Conservation (phyloP, 225 moss, liverwort and hornwort species). For the Asterella californica region DNA sequence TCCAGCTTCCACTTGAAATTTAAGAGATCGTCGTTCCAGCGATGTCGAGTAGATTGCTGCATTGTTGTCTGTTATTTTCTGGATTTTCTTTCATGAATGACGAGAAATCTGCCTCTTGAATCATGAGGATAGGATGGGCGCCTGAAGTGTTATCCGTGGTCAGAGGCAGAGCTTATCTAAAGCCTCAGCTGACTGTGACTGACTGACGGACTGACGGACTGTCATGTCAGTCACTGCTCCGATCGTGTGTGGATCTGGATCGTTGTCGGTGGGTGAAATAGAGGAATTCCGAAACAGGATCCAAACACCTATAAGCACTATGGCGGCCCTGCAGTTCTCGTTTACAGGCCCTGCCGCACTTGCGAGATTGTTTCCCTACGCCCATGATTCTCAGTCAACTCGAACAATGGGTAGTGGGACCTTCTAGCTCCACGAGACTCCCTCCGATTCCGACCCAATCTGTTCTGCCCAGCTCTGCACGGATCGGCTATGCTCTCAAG, state of each 20-base stretch:
- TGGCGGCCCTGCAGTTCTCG: background rate
- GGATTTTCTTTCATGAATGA: too few species aligned
- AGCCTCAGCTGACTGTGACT: background rate
- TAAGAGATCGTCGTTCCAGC: too few species aligned
- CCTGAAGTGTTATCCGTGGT: background rate
- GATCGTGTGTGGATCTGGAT: background rate
- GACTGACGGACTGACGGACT: background rate
- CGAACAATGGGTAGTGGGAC: background rate
- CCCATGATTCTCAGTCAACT: background rate
- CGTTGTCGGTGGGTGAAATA: background rate
- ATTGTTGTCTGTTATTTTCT: too few species aligned
- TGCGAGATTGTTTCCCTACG: background rate
- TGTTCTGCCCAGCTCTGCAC: background rate
- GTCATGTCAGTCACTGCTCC: background rate
- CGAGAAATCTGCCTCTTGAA: too few species aligned
- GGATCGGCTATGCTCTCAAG: too few species aligned
- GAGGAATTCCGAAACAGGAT: background rate
- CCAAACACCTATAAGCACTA: background rate
- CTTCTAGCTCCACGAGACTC: too few species aligned
- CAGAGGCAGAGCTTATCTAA: background rate
- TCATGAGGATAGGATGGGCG: background rate
- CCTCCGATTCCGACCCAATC: too few species aligned
- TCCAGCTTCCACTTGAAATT: constrained; percentile 1
- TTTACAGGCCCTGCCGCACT: background rate
- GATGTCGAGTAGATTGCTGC: too few species aligned